Percentiles rank a stretch among this genome's conserved stretches.
Evolutionary conservation across 129 eudicot genomes (phyloP).

Genomic region (Centrapalus pauciflorus): DNA sequence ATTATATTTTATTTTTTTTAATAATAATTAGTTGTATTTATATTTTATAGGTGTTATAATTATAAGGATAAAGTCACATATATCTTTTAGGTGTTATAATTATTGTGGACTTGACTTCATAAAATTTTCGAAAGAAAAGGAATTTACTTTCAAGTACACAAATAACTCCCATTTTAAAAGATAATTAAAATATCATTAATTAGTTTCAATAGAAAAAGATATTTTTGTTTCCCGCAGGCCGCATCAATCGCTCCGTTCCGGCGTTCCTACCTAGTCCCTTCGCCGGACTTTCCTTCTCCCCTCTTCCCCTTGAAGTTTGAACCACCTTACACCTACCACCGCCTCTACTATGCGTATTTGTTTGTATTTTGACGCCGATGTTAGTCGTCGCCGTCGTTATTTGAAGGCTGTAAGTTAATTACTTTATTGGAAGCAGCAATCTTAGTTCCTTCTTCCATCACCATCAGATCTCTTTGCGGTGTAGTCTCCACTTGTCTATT

Average conservation of each 20-base stretch:
- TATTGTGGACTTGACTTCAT: background rate
- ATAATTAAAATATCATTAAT: background rate
- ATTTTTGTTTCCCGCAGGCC: background rate
- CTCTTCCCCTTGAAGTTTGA: background rate
- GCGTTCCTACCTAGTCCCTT: background rate
- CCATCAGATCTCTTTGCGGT: slow-evolving; percentile 21
- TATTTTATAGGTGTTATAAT: too few relatives aligned
- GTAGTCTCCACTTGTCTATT: background rate
- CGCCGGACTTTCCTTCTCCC: slow-evolving; percentile 12
- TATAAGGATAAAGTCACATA: too few relatives aligned
- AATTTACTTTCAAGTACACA: background rate
- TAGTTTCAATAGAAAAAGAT: background rate
- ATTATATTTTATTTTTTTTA: too few relatives aligned
- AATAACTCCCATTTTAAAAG: background rate
- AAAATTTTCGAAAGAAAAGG: background rate
- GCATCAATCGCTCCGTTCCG: slow-evolving; percentile 14
- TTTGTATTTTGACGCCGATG: background rate
- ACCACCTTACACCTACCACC: background rate
- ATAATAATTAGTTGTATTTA: too few relatives aligned
- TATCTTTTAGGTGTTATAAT: background rate
- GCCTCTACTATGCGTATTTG: background rate
- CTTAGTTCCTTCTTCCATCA: slow-evolving; percentile 3
- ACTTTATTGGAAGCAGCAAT: slow-evolving; percentile 8
- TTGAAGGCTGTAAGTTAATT: background rate
- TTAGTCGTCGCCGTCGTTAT: background rate